phyloP scores from a whole-genome alignment of 305 asterid species.

The Withania somnifera region DNA sequence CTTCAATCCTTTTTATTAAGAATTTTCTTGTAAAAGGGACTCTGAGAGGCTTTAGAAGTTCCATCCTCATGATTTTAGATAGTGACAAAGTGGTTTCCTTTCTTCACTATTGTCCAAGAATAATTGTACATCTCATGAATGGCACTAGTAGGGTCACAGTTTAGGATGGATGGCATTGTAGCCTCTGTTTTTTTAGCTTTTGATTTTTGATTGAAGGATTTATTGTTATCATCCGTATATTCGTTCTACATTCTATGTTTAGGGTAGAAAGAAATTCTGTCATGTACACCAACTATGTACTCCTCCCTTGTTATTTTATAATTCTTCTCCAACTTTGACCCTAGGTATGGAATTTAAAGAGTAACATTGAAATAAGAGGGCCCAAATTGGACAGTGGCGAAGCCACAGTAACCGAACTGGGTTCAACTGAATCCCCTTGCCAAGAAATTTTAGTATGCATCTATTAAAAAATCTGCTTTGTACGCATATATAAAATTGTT shows the following conservation, averaged over 20 bases:
- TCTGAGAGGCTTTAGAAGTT: not conserved
- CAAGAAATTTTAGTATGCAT: not conserved
- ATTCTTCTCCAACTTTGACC: not conserved
- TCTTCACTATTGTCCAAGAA: not conserved
- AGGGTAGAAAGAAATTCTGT: not conserved
- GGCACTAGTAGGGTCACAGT: not conserved
- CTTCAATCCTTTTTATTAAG: not conserved
- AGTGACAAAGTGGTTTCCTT: not conserved
- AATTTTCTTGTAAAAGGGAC: not conserved
- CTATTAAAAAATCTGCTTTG: not conserved
- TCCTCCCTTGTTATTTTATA: not conserved
- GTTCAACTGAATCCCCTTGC: not conserved
- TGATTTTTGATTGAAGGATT: not conserved
- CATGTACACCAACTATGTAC: not conserved
- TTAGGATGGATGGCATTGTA: not conserved
- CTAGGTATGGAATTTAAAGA: not conserved
- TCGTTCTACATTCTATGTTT: not conserved
- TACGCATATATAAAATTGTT: not conserved
- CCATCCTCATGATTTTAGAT: not conserved
- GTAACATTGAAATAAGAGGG: not conserved
- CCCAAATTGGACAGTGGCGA: not conserved
- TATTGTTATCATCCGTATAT: not conserved
- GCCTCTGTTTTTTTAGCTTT: not conserved
- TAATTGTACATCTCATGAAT: not conserved
- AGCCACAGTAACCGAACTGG: not conserved